Evolutionary conservation across 2,329 filamentous ascomycete genomes (phyloP), one percentile per base, ranked within the genome.

Genomic region (Neonectria faginata): DNA sequence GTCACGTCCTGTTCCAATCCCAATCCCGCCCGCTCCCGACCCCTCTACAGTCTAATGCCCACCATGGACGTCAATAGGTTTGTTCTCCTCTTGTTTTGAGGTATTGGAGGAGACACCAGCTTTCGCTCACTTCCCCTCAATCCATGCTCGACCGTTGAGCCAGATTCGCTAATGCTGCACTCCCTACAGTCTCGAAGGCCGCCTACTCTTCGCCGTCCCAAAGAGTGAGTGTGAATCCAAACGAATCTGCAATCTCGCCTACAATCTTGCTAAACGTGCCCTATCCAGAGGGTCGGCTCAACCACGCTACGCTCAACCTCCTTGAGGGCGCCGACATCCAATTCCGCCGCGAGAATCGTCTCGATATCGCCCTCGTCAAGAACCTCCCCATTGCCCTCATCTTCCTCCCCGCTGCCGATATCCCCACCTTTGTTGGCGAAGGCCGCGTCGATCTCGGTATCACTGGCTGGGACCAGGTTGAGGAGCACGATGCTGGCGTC

Each of bases 321-420:
- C 91, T 99, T 59, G 87, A 94, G 76, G 96, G 96, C 70, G 93
- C 92, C 74, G 96, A 99, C 79, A 95, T 99, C 74, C 94, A 99
- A 80, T 99, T 99, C 84, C 91, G 92, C 79, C 91, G 96, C 76
- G 94, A 97, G 84, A 94, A 92, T 79, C 91, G 96, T 64, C 92
- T 98, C 74, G 96, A 99, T 79, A 97, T 99, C 76, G 96, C 96
- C 16, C 90, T 99, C 27, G 96, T 98, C 77, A 97, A 97, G 85
- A 99, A 99, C 82, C 89, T 96, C 29, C 93, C 92, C 39, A 93
- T 99, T 74, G 96, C 96, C 16, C 92, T 99, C 65, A 90, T 99
- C 77, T 99, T 99, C 85, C 91, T 99, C 27, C 96, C 96, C 31
- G 96, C 95, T 41, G 94, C 94, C 71, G 96, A 99, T 79, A 99